These are phyloP conservation scores for Cercospora zeina DNA, from an alignment of 2,329 filamentous ascomycete genomes.

Conservation along the genomic window DNA sequence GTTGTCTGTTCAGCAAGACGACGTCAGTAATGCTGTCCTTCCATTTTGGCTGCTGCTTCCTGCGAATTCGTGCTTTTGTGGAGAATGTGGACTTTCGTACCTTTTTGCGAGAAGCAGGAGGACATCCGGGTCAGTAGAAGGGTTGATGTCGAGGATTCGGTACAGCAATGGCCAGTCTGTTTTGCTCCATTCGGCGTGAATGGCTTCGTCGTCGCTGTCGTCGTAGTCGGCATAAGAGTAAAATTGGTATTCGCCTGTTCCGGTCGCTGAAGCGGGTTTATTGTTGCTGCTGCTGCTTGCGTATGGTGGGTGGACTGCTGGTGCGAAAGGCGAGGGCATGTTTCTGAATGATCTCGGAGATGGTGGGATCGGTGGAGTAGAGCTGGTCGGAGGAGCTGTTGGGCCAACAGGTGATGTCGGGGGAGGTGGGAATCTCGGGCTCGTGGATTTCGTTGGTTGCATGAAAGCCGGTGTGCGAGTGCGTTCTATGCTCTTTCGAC, in stretches of 20 bases:
- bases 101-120: slow-evolving; percentile 25
- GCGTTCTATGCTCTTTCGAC: slow-evolving; percentile 7
- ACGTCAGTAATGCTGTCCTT: not conserved
- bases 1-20: slow-evolving; percentile 20
- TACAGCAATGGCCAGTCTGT: slow-evolving; percentile 32
- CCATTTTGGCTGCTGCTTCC: too few species aligned
- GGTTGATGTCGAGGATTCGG: slow-evolving; percentile 33
- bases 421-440: not conserved
- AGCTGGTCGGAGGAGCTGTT: not conserved
- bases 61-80: too few species aligned
- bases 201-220: slow-evolving; percentile 20
- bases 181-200: slow-evolving; percentile 18
- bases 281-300: slow-evolving; percentile 13
- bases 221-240: slow-evolving; percentile 22
- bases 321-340: slow-evolving; percentile 11
- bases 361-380: not conserved
- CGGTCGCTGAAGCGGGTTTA: not conserved
- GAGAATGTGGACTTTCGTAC: slow-evolving; percentile 15
- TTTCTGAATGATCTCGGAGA: slow-evolving; percentile 1
- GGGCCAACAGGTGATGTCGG: not conserved
- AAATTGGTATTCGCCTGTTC: slow-evolving; percentile 19
- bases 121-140: slow-evolving; percentile 21
- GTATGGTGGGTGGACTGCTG: not conserved
- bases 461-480: not conserved
- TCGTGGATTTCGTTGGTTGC: not conserved